Base-by-base conservation (phyloP, 768 basidiomycete genomes). In the Postia placenta region DNA sequence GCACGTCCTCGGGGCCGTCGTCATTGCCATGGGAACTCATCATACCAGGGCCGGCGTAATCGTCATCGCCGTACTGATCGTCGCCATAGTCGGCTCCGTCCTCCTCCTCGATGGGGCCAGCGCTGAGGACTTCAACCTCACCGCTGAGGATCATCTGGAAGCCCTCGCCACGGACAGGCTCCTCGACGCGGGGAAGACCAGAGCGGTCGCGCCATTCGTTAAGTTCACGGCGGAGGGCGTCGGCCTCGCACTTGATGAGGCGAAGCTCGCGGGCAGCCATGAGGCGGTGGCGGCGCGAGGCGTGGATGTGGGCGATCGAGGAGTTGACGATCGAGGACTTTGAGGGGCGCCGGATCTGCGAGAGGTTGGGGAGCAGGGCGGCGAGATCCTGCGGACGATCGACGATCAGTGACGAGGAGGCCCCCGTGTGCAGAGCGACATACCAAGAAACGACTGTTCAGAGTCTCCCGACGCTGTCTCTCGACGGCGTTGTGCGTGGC, bases 401-500 rank as follows among this genome's bases (percentile, higher is more conserved):
- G 42, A 7, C 30, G 49, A 39, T 41, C 41, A 50, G 43, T 42
- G 17, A 47, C 36, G 45, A 37, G 37, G 41, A 42, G 40, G n/a
- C 7, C 30, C 30, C 30, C 9, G 30, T 7, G 30, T 33, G 30
- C 49, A 47, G 33, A 47, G 39, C 40, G 20, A 60, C 85, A 60
- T 64, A 85, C 88, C 59, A 96, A 72, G 74, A 98, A 98, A 50
- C 92, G 79, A 46, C 87, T 81, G 64, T 97, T 99, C 45, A 98
- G 72, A 39, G 88, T 93, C 72, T 98, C 95, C 43, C 95, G 74
- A 42, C 95, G 79, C 62, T 88, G 87, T 44, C 96, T 78, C 72
- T 97, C 96, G 50, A 97, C 92, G 26, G 96, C 95, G 65, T 98
- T 99, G 71, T 99, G 95, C 19, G 90, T 93, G 3, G 92, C 92